A percentile compares a stretch with the other conserved stretches of the same genome.
Evolutionary conservation across 306 rosid species (phyloP).

Genomic region (Cotoneaster glaucophyllus): DNA sequence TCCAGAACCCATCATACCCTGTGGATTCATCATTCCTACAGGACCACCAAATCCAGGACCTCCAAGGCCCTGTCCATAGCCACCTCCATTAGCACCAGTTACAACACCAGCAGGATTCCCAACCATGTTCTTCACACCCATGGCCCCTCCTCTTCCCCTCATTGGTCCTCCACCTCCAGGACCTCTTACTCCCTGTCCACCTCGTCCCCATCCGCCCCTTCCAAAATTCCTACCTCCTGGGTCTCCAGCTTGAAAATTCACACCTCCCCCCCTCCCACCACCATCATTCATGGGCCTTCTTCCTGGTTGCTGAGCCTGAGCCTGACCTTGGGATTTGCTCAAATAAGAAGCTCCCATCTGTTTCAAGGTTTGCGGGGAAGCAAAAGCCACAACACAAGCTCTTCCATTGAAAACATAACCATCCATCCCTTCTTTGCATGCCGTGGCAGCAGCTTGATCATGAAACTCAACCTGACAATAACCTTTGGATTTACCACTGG

Average conservation of each 20-base stretch:
- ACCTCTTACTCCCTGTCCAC: conserved; percentile 40
- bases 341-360: conserved; percentile 45
- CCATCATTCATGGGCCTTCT: conserved; percentile 39
- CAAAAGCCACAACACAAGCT: conserved; percentile 48
- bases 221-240: conserved; percentile 33
- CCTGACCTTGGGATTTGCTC: conserved; percentile 26
- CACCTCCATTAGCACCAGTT: conserved; percentile 24
- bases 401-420: conserved; percentile 43
- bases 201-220: conserved; percentile 52
- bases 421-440: conserved; percentile 54
- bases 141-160: conserved; percentile 41
- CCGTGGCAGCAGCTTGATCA: conserved; percentile 31
- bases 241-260: conserved; percentile 40
- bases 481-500: conserved; percentile 56
- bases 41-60: conserved; percentile 38
- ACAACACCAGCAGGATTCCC: conserved; percentile 32
- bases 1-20: conserved; percentile 44
- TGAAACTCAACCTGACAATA: conserved; percentile 48
- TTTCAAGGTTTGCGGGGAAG: conserved; percentile 37
- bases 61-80: conserved; percentile 38
- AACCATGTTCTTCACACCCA: conserved; percentile 33
- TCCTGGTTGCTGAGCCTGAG: conserved; percentile 32
- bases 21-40: conserved; percentile 40
- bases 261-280: conserved; percentile 28
- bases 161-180: conserved; percentile 32